phyloP scores from a whole-genome alignment of 306 rosid species.

The Bauhinia variegata region DNA sequence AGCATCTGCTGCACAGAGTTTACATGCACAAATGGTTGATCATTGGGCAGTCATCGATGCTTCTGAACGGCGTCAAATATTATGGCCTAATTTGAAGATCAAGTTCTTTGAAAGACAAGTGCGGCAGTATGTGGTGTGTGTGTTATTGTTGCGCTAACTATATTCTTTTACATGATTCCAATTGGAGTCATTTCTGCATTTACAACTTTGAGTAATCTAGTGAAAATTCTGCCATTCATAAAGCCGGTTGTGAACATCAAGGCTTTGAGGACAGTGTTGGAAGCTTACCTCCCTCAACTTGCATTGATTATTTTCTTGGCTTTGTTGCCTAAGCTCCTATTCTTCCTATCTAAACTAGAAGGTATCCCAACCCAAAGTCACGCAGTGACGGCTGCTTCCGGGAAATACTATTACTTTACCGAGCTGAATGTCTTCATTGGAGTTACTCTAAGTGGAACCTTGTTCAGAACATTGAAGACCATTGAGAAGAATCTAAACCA shows the following conservation, averaged over 20 bases:
- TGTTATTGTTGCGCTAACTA: no score
- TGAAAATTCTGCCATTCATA: conserved; percentile 74
- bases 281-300: conserved; percentile 91
- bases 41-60: no score
- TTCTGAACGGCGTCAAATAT: no score
- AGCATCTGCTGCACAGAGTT: no score
- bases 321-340: conserved; percentile 76
- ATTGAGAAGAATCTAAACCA: conserved; percentile 50
- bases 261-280: conserved; percentile 65
- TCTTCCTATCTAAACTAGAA: conserved; percentile 73
- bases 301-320: conserved; percentile 82
- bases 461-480: conserved; percentile 62
- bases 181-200: no score
- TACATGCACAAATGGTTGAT: no score
- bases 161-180: no score
- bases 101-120: no score
- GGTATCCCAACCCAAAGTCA: no score
- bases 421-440: conserved; percentile 88
- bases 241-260: conserved; percentile 48
- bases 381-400: conserved; percentile 81
- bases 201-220: conserved; percentile 64
- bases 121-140: no score
- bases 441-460: conserved; percentile 75
- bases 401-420: conserved; percentile 82
- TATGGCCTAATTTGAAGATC: no score